phyloP scores from a whole-genome alignment of 331 rosid genomes.

The Acacia concinna region DNA sequence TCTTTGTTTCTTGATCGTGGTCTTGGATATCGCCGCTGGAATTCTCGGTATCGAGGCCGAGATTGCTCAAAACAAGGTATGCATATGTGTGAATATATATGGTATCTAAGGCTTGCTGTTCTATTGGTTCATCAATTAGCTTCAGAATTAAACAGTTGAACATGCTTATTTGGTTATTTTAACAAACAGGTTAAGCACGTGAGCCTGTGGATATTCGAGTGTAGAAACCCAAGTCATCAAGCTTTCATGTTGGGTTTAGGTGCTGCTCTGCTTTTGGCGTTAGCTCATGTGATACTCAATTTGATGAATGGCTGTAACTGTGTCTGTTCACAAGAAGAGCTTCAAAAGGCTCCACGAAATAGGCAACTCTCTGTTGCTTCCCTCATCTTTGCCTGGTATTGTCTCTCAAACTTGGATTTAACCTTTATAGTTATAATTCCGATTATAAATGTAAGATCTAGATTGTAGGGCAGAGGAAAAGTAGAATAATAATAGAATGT shows the following conservation, averaged over 20 bases:
- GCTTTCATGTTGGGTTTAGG: slow-evolving; percentile 84
- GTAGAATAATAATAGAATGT: not conserved
- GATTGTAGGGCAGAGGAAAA: too few species aligned
- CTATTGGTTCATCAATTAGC: not conserved
- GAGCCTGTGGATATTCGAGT: slow-evolving; percentile 89
- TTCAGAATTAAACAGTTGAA: not conserved
- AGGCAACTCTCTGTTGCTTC: slow-evolving; percentile 70
- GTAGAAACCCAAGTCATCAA: slow-evolving; percentile 80
- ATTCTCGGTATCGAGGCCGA: slow-evolving; percentile 92
- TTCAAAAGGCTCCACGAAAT: slow-evolving; percentile 66
- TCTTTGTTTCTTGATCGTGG: slow-evolving; percentile 65
- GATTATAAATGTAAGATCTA: too few species aligned
- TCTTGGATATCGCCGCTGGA: slow-evolving; percentile 80
- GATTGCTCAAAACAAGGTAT: slow-evolving; percentile 81
- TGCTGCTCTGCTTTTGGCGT: slow-evolving; percentile 64
- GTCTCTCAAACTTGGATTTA: not conserved
- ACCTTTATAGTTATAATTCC: not conserved
- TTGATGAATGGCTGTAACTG: slow-evolving; percentile 87
- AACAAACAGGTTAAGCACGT: slow-evolving; percentile 72
- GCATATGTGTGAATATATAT: not conserved
- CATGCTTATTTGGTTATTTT: not conserved
- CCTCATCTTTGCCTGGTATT: slow-evolving; percentile 78
- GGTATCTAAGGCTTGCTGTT: not conserved
- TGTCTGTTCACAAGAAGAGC: slow-evolving; percentile 82
- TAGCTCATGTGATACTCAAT: slow-evolving; percentile 72